Evolutionary conservation across 1,284 basidiomycete species (phyloP).

Genomic region (Rhodotorula glutinis): DNA sequence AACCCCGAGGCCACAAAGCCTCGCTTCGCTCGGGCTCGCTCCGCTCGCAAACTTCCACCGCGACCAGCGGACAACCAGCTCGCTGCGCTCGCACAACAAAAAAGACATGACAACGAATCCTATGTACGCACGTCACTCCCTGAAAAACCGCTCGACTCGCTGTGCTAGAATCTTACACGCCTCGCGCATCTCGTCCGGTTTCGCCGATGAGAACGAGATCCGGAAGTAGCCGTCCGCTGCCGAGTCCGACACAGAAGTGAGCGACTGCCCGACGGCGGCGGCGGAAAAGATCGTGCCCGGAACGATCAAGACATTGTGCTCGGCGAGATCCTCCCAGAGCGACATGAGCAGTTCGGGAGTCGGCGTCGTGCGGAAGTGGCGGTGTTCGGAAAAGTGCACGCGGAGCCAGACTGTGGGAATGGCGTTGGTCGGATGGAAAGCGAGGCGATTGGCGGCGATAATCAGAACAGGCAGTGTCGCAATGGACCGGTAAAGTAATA

Average conservation of each 20-base stretch:
- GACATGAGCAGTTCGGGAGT: constrained; percentile 53
- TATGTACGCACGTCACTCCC: not conserved
- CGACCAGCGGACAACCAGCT: not conserved
- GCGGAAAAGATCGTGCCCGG: constrained; percentile 63
- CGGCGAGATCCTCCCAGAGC: constrained; percentile 59
- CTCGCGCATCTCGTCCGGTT: constrained; percentile 54
- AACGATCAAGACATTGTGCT: constrained; percentile 60
- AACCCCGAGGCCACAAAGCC: not conserved
- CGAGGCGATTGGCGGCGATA: too few species aligned
- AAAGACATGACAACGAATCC: not conserved
- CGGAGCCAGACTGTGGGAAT: constrained; percentile 58
- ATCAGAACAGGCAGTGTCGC: too few species aligned
- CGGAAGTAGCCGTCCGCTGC: constrained; percentile 58
- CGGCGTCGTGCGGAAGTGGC: constrained; percentile 54
- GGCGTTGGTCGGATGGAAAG: constrained; percentile 38
- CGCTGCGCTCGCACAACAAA: not conserved
- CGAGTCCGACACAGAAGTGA: not conserved
- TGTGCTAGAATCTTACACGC: constrained; percentile 54
- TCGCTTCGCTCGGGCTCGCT: not conserved
- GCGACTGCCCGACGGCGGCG: constrained; percentile 1
- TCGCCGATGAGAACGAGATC: constrained; percentile 60
- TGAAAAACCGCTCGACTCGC: constrained; percentile 18
- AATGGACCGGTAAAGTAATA: constrained; percentile 23
- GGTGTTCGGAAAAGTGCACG: constrained; percentile 63
- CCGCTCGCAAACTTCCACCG: not conserved